A percentile compares a stretch with the other conserved stretches of the same genome.
Evolutionary conservation across 164 flowering plant species (phyloP).

Genomic region (Piper longum): DNA sequence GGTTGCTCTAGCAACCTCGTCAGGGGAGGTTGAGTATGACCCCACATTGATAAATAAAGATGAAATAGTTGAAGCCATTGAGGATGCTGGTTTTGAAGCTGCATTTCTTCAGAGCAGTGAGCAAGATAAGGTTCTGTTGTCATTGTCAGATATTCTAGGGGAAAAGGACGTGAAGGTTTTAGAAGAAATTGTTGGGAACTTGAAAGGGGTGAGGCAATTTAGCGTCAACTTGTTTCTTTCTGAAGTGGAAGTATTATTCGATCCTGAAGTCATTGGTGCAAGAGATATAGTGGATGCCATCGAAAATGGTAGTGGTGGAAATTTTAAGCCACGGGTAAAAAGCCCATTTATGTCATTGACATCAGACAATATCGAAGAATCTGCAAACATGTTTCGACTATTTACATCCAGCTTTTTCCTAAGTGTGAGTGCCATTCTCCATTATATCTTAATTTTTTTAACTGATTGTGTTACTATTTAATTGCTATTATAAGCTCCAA

Average conservation of each 20-base stretch:
- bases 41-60: conserved; percentile 60
- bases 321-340: conserved; percentile 40
- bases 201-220: conserved; percentile 69
- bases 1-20: conserved; percentile 80
- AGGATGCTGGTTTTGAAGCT: conserved; percentile 95
- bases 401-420: conserved; percentile 68
- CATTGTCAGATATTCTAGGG: conserved; percentile 41
- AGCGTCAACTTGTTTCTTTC: conserved; percentile 26
- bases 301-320: conserved; percentile 48
- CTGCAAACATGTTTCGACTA: conserved; percentile 69
- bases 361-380: conserved; percentile 53
- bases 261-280: conserved; percentile 63
- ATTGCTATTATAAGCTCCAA: neutral
- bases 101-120: conserved; percentile 71
- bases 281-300: conserved; percentile 71
- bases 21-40: conserved; percentile 92
- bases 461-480: neutral
- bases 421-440: conserved; percentile 47
- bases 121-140: conserved; percentile 56
- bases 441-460: neutral
- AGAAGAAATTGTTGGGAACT: conserved; percentile 41
- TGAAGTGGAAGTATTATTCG: conserved; percentile 64
- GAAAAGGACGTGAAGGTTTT: conserved; percentile 52
- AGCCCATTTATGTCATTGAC: conserved; percentile 45
- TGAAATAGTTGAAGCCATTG: conserved; percentile 74